phyloP scores from a whole-genome alignment of 805 yeast species.

The Sugiyamaella floridensis region DNA sequence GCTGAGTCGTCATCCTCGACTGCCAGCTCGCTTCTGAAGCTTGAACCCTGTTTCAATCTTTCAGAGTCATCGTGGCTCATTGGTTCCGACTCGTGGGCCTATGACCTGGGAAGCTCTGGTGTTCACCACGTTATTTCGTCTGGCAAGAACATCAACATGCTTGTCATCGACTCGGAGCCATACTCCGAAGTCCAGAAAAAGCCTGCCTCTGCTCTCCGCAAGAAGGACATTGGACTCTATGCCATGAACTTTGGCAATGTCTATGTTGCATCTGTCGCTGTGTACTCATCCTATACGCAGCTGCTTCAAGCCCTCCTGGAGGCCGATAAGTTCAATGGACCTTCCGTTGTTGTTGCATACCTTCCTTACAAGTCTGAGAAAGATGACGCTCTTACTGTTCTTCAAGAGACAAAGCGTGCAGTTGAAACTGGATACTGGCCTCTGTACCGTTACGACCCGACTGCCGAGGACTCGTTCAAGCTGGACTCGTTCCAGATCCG shows the following conservation, averaged over 20 bases:
- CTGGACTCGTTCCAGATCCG: conserved; percentile 80
- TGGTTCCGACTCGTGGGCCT: conserved; percentile 95
- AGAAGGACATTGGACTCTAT: conserved; percentile 87
- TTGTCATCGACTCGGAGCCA: conserved; percentile 83
- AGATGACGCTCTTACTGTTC: conserved; percentile 60
- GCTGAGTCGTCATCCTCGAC: conserved; percentile 35
- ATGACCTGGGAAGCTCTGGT: conserved; percentile 87
- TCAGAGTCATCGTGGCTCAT: conserved; percentile 65
- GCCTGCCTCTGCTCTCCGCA: conserved; percentile 39
- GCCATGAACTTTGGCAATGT: conserved; percentile 89
- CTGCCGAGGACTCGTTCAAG: conserved; percentile 49
- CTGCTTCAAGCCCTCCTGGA: conserved; percentile 81
- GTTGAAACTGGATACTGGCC: conserved; percentile 98
- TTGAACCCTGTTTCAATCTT: conserved; percentile 40
- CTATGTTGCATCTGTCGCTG: conserved; percentile 91
- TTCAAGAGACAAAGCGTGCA: conserved; percentile 81
- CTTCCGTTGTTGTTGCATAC: conserved; percentile 85
- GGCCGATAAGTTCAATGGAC: conserved; percentile 85
- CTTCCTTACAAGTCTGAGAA: conserved; percentile 62
- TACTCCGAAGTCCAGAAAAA: conserved; percentile 34
- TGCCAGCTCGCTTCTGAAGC: conserved; percentile 37
- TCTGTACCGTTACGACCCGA: conserved; percentile 77
- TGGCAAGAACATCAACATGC: conserved; percentile 70
- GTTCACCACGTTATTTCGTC: conserved; percentile 77
- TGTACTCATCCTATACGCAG: conserved; percentile 90